Base-by-base conservation (phyloP, 1,139 yeast species). In the Candida glucosophila region DNA sequence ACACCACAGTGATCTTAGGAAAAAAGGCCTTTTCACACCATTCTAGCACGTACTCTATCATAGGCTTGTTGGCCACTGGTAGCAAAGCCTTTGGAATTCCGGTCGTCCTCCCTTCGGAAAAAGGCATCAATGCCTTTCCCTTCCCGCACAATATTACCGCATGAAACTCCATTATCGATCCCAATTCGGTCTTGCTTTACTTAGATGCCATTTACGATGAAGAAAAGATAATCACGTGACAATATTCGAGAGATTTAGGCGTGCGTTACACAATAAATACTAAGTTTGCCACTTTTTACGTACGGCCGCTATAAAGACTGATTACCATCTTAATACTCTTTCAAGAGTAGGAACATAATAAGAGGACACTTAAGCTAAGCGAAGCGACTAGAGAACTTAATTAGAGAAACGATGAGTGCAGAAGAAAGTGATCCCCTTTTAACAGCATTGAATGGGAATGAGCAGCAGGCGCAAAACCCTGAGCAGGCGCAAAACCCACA, bases 1-100 rank as follows among this genome's bases (percentile, higher is more conserved):
- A 50, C 3, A 64, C 55, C 10, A 65, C 45, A 3, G 68, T 53
- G 15, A 65, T 64, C 29, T 67, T 71, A 21, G 73, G 69, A 47
- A 83, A 81, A 33, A 79, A 78, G 2, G 94, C 97, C 45, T 68
- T 67, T 43, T 78, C 85, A 61, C 97, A 86, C 97, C 97, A 92
- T 39, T 81, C 88, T 23, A 92, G 62, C 3, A 82, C 93, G 45
- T 85, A 81, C 39, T 78, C 78, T 24, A 92, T 60, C 82, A 90
- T 77, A n/a, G 96, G 94, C 41, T 70, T 68, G 49, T 88, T 88
- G 10, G 92, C 97, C 22, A 92, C 66, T 3, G 98, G 97, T 26
- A 92, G 55, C 29, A 88, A 58, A 0, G 96, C 92, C 56, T 90
- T 90, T 5, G 93, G 73, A 7, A 70, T 47, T 6, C 92, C 88